Base-by-base conservation (phyloP, 257 asterid species). In the Ophiorrhiza pumila region DNA sequence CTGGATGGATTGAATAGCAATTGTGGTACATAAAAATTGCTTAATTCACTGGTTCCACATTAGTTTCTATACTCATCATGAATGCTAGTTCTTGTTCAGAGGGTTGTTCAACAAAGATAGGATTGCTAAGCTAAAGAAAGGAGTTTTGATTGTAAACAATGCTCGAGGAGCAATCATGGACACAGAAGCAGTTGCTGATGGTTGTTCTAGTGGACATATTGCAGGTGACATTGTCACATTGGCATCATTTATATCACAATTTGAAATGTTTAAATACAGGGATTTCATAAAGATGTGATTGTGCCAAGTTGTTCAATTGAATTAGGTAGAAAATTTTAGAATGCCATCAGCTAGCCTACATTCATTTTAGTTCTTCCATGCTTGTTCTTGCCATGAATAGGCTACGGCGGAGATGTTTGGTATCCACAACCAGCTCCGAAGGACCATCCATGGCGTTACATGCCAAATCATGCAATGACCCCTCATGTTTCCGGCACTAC, bases 391-490 rank as follows among this genome's bases (percentile, higher is more conserved):
- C 55, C 27, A 63, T 37, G 23, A 69, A 17, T 72, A 92, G 98
- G 99, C 29, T 95, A 95, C 83, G 90, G 99, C 45, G 99, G 99
- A 68, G 99, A 95, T 78, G 99, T 92, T 74, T 95, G 99, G 99
- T 61, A 87, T 83, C 98, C 99, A 37, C 99, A 95, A 63, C 99
- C 99, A 71, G 99, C 99, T 53, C 99, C 99, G 5, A 95, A 92
- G 89, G 99, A 95, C 79, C 99, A 95, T 73, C 99, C 97, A 0
- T 95, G 99, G 99, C 83, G 99, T 35, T 90, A 90, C 92, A 95
- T 95, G 99, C 99, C 99, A 46, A 95, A 95, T 83, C 99, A 95
- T 39, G 98, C 99, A 8, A 95, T 95, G 99, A 95, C 99, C 65
- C 99, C 99, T 65, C 99, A 95, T 73, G 81, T 90, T 50, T 95